A percentile compares a stretch with the other conserved stretches of the same genome.
Evolutionary conservation across 805 yeast species (phyloP).

Genomic region (Lipomyces lipofer): DNA sequence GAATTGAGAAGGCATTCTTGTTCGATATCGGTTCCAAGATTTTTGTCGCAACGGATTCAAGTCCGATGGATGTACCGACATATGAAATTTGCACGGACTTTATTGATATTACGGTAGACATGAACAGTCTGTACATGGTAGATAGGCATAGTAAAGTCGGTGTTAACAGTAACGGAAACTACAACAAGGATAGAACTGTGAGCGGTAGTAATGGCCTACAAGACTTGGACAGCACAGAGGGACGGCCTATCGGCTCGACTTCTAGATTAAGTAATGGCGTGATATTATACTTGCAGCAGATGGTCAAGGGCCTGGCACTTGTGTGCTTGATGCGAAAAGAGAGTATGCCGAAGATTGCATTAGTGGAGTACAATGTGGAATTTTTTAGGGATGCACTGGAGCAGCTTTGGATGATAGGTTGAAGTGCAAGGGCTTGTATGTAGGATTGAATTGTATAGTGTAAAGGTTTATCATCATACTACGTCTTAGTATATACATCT

Average conservation of each 20-base stretch:
- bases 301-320: constrained; percentile 89
- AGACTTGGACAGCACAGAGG: constrained; percentile 7
- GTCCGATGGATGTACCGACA: constrained; percentile 92
- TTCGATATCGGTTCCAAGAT: constrained; percentile 92
- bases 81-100: constrained; percentile 97
- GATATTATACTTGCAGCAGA: constrained; percentile 79
- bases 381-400: constrained; percentile 48
- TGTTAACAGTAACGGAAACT: constrained; percentile 6
- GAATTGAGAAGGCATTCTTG: constrained; percentile 87
- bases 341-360: constrained; percentile 53
- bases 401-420: constrained; percentile 20
- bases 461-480: too few species aligned
- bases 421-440: too few species aligned
- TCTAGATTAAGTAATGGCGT: constrained; percentile 81
- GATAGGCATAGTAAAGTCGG: constrained; percentile 17
- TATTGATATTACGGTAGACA: constrained; percentile 88
- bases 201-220: constrained; percentile 17
- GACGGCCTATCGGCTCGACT: constrained; percentile 53
- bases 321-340: constrained; percentile 82
- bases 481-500: too few species aligned
- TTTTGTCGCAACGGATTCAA: constrained; percentile 92
- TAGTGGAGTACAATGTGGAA: constrained; percentile 86
- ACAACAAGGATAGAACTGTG: too few species aligned
- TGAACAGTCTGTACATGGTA: constrained; percentile 50
- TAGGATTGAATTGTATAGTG: too few species aligned